Percentiles rank a stretch among this genome's conserved stretches.
Conservation (phyloP, 176 grass and related monocot genomes). For the Poa pratensis region DNA sequence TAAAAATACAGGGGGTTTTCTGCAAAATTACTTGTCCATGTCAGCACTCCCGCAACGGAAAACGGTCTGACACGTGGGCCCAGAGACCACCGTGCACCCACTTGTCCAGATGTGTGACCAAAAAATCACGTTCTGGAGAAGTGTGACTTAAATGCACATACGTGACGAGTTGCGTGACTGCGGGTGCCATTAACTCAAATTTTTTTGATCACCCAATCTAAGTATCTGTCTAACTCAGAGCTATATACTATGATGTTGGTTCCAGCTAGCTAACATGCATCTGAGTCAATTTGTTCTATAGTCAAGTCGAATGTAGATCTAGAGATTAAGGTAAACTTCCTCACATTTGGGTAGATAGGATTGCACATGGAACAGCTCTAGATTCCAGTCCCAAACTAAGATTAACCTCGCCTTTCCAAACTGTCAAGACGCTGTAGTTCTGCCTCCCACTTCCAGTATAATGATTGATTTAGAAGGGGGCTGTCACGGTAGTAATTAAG, state of each 20-base stretch:
- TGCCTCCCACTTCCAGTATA: neutral
- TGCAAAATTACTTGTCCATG: too few relatives aligned
- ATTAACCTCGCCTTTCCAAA: neutral
- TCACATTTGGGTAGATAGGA: neutral
- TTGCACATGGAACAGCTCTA: neutral
- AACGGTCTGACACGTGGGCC: too few relatives aligned
- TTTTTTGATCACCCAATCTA: neutral
- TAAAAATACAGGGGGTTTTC: too few relatives aligned
- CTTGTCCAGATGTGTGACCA: too few relatives aligned
- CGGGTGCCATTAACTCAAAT: too few relatives aligned
- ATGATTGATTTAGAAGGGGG: neutral
- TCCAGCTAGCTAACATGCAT: neutral
- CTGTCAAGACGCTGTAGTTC: neutral
- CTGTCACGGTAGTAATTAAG: neutral
- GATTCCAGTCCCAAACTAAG: neutral
- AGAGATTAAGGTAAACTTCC: neutral
- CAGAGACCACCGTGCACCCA: too few relatives aligned
- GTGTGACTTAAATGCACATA: too few relatives aligned
- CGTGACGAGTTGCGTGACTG: too few relatives aligned
- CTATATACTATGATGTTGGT: neutral
- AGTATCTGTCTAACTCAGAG: neutral
- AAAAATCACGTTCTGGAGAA: too few relatives aligned
- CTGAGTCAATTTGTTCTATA: neutral
- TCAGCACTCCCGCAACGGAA: too few relatives aligned
- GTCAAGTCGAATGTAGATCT: neutral